These are phyloP conservation scores for Russula compacta DNA, from an alignment of 768 basidiomycete species.

Conservation along the genomic window DNA sequence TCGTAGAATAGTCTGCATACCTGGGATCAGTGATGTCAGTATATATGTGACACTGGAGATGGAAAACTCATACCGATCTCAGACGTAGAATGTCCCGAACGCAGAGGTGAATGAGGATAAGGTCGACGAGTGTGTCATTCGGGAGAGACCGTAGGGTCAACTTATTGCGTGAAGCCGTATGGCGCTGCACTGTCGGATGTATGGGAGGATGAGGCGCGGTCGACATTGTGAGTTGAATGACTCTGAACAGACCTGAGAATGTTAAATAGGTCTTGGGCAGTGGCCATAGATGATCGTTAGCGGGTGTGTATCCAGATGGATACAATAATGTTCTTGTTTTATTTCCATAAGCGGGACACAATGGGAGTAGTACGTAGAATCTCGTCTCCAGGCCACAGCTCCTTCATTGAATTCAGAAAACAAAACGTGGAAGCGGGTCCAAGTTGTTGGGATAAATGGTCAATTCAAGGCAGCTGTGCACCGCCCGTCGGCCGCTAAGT, in stretches of 20 bases:
- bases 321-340: constrained; percentile 15
- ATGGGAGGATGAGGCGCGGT: constrained; percentile 3
- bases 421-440: not conserved
- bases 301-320: not conserved
- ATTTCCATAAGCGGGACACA: constrained; percentile 3
- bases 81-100: constrained; percentile 19
- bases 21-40: not conserved
- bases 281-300: not conserved
- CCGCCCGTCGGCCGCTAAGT: not conserved
- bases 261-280: constrained; percentile 7
- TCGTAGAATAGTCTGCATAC: constrained; percentile 16
- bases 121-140: constrained; percentile 18
- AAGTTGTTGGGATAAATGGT: not conserved
- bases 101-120: constrained; percentile 15
- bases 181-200: constrained; percentile 5
- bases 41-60: not conserved
- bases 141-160: constrained; percentile 6
- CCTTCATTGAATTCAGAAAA: not conserved
- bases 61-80: constrained; percentile 6
- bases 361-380: not conserved
- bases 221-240: constrained; percentile 1
- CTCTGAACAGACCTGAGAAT: not conserved
- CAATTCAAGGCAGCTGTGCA: not conserved
- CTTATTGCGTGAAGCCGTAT: not conserved
- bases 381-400: constrained; percentile 3